Conservation (phyloP, 1,284 basidiomycete genomes). For the Ganoderma sp. region DNA sequence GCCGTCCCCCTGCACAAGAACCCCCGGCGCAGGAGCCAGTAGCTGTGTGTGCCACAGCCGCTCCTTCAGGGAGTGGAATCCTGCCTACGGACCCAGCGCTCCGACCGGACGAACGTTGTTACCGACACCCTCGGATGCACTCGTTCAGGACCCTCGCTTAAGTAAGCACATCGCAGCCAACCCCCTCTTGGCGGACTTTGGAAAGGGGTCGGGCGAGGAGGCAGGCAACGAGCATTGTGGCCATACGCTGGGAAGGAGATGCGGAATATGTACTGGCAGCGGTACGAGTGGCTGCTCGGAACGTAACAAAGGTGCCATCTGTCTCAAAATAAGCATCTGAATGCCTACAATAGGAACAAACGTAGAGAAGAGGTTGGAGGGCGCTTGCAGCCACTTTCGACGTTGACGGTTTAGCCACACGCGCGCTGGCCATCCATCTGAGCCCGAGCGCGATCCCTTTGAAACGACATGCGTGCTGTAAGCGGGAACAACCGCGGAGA, state of each 20-base stretch:
- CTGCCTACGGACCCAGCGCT: not conserved
- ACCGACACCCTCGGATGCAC: not conserved
- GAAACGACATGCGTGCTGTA: not conserved
- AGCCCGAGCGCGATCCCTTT: not conserved
- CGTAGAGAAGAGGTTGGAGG: not conserved
- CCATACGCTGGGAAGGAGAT: not conserved
- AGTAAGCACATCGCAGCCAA: not conserved
- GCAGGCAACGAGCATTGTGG: not conserved
- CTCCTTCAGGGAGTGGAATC: not conserved
- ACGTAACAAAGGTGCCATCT: not conserved
- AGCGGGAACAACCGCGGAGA: not conserved
- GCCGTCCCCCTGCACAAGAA: not conserved
- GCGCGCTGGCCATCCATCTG: not conserved
- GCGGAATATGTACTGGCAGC: not conserved
- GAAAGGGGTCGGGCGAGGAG: not conserved
- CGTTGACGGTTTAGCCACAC: not conserved
- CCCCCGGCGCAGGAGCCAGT: not conserved
- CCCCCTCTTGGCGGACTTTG: not conserved
- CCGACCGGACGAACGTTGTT: conserved; percentile 12
- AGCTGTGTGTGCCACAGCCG: not conserved
- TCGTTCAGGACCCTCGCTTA: not conserved
- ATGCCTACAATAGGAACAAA: not conserved
- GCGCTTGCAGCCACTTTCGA: not conserved
- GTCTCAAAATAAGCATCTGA: not conserved
- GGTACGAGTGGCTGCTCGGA: not conserved